Percentiles rank a stretch among this genome's conserved stretches.
These are phyloP conservation scores for Tolypocladium nubicola DNA, from an alignment of 2,329 filamentous ascomycete species.

Conservation along the genomic window DNA sequence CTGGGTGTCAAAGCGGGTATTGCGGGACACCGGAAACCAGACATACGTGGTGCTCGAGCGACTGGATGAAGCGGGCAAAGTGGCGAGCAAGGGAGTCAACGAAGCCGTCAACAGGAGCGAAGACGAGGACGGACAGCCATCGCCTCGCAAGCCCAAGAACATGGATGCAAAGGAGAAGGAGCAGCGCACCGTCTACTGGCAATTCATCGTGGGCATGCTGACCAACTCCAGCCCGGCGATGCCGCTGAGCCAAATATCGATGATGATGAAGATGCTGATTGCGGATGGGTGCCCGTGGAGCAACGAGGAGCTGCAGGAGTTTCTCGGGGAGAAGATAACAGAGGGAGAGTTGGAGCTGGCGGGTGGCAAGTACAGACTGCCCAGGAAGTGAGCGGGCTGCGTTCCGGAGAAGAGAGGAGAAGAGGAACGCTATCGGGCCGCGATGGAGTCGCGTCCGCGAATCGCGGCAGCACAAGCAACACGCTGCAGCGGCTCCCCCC, in stretches of 20 bases:
- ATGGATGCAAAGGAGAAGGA: slow-evolving; percentile 56
- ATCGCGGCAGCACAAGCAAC: not conserved
- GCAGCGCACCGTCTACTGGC: slow-evolving; percentile 62
- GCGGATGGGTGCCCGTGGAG: slow-evolving; percentile 82
- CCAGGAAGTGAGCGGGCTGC: slow-evolving; percentile 38
- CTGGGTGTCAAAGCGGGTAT: slow-evolving; percentile 60
- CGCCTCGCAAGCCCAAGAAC: slow-evolving; percentile 39
- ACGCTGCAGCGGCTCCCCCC: not conserved
- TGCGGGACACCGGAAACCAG: slow-evolving; percentile 43
- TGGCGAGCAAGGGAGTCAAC: slow-evolving; percentile 19
- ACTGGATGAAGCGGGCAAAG: slow-evolving; percentile 28
- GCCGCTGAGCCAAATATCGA: slow-evolving; percentile 70
- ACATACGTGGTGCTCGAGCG: slow-evolving; percentile 60
- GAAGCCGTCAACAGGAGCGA: slow-evolving; percentile 11
- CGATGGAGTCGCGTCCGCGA: not conserved
- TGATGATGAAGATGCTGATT: slow-evolving; percentile 92
- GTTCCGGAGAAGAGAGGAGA: not conserved
- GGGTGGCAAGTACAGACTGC: slow-evolving; percentile 60
- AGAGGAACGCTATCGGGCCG: not conserved
- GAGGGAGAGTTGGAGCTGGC: slow-evolving; percentile 58
- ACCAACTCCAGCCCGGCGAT: slow-evolving; percentile 78
- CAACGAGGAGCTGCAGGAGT: slow-evolving; percentile 75
- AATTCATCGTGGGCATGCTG: slow-evolving; percentile 90
- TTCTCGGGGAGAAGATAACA: slow-evolving; percentile 68
- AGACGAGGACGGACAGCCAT: slow-evolving; percentile 20